These are phyloP conservation scores for Graphilbum ipis-grandicollis DNA, from an alignment of 2,329 filamentous ascomycete genomes.

Conservation along the genomic window DNA sequence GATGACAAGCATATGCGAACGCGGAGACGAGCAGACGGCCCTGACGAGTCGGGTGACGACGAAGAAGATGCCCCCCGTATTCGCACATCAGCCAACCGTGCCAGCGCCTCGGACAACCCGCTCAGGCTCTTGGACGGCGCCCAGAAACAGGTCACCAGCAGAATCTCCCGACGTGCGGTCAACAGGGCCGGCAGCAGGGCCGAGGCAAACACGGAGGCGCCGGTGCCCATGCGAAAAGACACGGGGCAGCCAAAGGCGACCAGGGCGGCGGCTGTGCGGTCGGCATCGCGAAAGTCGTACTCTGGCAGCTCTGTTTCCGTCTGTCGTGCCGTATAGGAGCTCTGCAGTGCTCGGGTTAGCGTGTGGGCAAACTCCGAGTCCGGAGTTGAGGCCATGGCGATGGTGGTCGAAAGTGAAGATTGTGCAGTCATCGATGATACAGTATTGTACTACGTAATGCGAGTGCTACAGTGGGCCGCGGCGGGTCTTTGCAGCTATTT, in stretches of 20 bases:
- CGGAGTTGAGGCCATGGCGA: no score
- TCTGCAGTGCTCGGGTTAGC: conserved; percentile 10
- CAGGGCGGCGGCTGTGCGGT: conserved; percentile 13
- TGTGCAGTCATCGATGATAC: no score
- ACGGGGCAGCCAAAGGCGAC: conserved; percentile 28
- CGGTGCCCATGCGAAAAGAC: conserved; percentile 38
- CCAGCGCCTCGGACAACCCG: conserved; percentile 38
- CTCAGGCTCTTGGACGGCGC: conserved; percentile 42
- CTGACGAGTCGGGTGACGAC: no score
- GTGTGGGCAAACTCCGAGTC: conserved; percentile 11
- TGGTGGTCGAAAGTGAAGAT: no score
- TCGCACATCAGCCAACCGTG: conserved; percentile 34
- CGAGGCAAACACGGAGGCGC: conserved; percentile 34
- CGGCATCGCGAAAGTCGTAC: conserved; percentile 24
- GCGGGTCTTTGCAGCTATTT: no score
- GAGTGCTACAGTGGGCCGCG: no score
- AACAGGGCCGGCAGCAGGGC: conserved; percentile 44
- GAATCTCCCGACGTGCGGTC: conserved; percentile 7
- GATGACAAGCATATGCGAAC: conserved; percentile 66
- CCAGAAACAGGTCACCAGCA: conserved; percentile 12
- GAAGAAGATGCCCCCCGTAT: no score
- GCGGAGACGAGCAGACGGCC: no score
- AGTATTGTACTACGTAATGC: no score
- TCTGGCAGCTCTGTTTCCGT: conserved; percentile 25
- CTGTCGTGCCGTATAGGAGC: conserved; percentile 1